phyloP scores from a whole-genome alignment of 2,329 filamentous ascomycete genomes.

The Aquanectria penicillioides region DNA sequence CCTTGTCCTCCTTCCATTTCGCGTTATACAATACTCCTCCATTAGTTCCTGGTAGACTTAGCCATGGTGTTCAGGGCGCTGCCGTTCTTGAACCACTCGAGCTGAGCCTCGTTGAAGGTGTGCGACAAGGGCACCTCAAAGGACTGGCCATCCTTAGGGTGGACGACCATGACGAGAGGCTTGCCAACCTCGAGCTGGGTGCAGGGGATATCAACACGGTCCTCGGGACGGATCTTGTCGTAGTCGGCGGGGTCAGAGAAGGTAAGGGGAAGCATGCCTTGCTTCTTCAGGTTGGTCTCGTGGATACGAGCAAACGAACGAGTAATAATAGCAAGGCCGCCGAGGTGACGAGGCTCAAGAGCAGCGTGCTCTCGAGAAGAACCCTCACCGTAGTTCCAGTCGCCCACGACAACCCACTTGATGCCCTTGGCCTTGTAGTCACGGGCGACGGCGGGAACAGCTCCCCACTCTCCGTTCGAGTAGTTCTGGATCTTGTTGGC shows the following conservation, averaged over 20 bases:
- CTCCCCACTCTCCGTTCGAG: conserved; percentile 83
- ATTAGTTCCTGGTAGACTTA: conserved; percentile 64
- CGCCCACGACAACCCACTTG: conserved; percentile 96
- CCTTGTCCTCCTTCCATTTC: conserved; percentile 30
- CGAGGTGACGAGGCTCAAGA: conserved; percentile 96
- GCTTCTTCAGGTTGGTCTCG: conserved; percentile 99
- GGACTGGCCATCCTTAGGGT: conserved; percentile 84
- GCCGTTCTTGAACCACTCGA: conserved; percentile 99
- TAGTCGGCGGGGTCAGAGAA: conserved; percentile 96
- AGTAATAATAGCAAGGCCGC: conserved; percentile 95
- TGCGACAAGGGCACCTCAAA: conserved; percentile 89
- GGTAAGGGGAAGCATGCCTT: conserved; percentile 99
- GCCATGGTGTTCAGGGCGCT: conserved; percentile 99
- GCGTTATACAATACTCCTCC: conserved; percentile 18
- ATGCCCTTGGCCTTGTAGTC: conserved; percentile 98
- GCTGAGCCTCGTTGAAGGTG: conserved; percentile 98
- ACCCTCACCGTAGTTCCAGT: conserved; percentile 99
- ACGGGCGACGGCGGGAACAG: conserved; percentile 92
- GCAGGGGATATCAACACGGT: conserved; percentile 83
- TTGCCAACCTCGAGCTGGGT: conserved; percentile 92
- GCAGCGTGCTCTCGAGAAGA: conserved; percentile 98
- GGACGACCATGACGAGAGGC: conserved; percentile 90
- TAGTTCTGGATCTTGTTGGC: conserved; percentile 97
- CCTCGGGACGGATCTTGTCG: conserved; percentile 93
- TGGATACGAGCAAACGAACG: conserved; percentile 98